Conservation (phyloP, 305 asterid genomes). For the Fraxinus greggii region DNA sequence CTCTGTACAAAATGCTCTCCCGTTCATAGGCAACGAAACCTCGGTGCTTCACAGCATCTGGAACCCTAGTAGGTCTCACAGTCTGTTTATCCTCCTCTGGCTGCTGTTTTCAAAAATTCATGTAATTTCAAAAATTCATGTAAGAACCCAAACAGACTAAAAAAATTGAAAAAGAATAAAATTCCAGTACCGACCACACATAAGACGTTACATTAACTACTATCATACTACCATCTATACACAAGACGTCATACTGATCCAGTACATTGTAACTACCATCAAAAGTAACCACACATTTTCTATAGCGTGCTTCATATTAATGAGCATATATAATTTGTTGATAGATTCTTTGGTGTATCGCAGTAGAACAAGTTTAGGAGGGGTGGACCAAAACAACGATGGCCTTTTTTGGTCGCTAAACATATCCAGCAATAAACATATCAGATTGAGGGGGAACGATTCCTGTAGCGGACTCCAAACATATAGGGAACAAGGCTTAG, state of each 20-base stretch:
- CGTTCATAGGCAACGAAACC: conserved; percentile 94
- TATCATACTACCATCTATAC: background rate
- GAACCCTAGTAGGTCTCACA: conserved; percentile 72
- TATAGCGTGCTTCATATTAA: background rate
- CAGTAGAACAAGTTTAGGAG: background rate
- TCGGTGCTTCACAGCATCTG: conserved; percentile 75
- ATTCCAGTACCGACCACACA: background rate
- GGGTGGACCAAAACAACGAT: background rate
- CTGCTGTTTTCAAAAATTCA: conserved; percentile 35
- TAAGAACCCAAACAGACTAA: background rate
- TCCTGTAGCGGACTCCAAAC: background rate
- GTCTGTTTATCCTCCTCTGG: conserved; percentile 41
- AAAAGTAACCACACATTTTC: background rate
- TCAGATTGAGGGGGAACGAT: background rate
- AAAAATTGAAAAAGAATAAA: background rate
- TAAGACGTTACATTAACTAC: background rate
- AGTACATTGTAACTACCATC: background rate
- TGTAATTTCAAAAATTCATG: conserved; percentile 11
- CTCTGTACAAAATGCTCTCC: conserved; percentile 82
- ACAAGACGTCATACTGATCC: background rate
- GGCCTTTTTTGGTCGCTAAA: background rate
- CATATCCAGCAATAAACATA: background rate
- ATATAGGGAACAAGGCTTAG: background rate
- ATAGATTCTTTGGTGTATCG: background rate
- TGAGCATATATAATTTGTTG: background rate